phyloP scores from a whole-genome alignment of 805 yeast genomes.

The Kluyveromyces siamensis region DNA sequence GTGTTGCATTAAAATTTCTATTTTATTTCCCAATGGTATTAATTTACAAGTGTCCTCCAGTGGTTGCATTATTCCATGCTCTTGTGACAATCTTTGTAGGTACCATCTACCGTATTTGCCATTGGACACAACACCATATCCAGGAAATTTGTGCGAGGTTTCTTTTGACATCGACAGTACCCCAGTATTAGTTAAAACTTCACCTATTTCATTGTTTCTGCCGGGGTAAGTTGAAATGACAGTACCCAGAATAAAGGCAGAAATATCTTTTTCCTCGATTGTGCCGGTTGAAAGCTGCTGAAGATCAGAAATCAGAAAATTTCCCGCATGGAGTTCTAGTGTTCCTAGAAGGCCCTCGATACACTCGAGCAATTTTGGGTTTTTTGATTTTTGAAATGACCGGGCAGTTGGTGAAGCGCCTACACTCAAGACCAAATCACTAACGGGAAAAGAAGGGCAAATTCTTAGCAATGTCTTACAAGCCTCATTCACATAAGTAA shows the following conservation, averaged over 20 bases:
- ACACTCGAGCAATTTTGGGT: conserved; percentile 5
- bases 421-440: conserved; percentile 47
- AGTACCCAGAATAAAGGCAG: conserved; percentile 48
- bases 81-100: conserved; percentile 65
- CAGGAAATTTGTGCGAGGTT: conserved; percentile 41
- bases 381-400: conserved; percentile 29
- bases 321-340: conserved; percentile 76
- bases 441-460: conserved; percentile 24
- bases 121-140: conserved; percentile 38
- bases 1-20: conserved; percentile 59
- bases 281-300: conserved; percentile 71
- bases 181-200: conserved; percentile 62
- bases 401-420: conserved; percentile 83
- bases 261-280: conserved; percentile 35
- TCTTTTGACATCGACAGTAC: conserved; percentile 64
- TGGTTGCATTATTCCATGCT: conserved; percentile 67
- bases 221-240: conserved; percentile 51
- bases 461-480: conserved; percentile 27
- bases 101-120: conserved; percentile 41
- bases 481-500: conserved; percentile 48
- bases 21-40: conserved; percentile 37
- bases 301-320: conserved; percentile 62
- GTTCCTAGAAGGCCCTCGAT: conserved; percentile 29
- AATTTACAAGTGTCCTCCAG: conserved; percentile 19
- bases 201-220: conserved; percentile 45